Percentiles rank a stretch among this genome's conserved stretches.
Evolutionary conservation across 2,329 filamentous ascomycete genomes (phyloP).

Genomic region (Hypoxylon sp.): DNA sequence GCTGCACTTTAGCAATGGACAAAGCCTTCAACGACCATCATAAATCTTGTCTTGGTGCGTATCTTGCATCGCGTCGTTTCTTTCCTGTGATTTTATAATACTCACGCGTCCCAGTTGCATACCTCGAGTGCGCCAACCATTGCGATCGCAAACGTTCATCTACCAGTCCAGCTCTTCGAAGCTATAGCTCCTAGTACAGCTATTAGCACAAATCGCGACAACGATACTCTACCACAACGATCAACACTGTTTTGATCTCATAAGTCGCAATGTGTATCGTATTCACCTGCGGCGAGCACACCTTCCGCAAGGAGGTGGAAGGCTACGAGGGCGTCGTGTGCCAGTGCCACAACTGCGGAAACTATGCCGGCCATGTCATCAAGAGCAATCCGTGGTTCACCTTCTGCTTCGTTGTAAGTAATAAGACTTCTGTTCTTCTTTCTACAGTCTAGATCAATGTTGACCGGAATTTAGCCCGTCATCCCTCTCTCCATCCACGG

Average conservation of each 20-base stretch:
- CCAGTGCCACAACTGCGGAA: conserved; percentile 73
- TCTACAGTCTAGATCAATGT: not conserved
- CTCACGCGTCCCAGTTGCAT: not conserved
- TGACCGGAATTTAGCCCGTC: conserved; percentile 61
- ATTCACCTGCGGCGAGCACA: conserved; percentile 69
- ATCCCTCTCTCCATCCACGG: conserved; percentile 74
- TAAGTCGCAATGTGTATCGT: conserved; percentile 63
- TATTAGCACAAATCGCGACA: not conserved
- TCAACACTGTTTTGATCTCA: not conserved
- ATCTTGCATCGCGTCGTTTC: not conserved
- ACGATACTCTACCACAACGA: not conserved
- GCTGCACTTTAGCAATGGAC: conserved; percentile 11
- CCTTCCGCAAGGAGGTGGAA: conserved; percentile 65
- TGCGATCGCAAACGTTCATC: not conserved
- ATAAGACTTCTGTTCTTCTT: not conserved
- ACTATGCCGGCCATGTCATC: conserved; percentile 66
- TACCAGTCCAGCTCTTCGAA: not conserved
- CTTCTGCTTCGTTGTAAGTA: conserved; percentile 74
- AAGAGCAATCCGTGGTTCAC: conserved; percentile 79
- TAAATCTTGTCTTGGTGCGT: not conserved
- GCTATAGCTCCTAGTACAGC: too few relatives aligned
- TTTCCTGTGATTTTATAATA: conserved; percentile 10
- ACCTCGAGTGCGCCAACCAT: not conserved
- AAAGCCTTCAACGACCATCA: conserved; percentile 11
- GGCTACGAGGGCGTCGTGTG: conserved; percentile 69